These are phyloP conservation scores for Hygrocybe coccinea DNA, from an alignment of 768 basidiomycete species.

Conservation along the genomic window DNA sequence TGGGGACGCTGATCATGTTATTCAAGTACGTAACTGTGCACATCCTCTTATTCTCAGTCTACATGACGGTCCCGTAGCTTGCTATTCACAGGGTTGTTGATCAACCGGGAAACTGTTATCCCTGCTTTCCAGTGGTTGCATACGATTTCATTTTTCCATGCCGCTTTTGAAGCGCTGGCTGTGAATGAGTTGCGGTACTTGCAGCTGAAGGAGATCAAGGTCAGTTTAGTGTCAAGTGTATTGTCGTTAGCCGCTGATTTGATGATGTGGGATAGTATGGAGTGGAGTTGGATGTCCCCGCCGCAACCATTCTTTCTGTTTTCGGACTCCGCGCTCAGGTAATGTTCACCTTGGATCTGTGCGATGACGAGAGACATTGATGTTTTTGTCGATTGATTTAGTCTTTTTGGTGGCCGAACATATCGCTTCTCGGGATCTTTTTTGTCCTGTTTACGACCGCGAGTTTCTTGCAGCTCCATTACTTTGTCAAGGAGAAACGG, in stretches of 20 bases:
- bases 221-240: conserved; percentile 29
- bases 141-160: conserved; percentile 96
- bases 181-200: conserved; percentile 96
- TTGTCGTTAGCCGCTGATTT: not conserved
- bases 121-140: conserved; percentile 78
- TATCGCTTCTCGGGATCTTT: conserved; percentile 77
- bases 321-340: conserved; percentile 91
- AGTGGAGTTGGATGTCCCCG: conserved; percentile 93
- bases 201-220: conserved; percentile 86
- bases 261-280: conserved; percentile 61
- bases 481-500: conserved; percentile 81
- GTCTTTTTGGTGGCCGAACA: conserved; percentile 99
- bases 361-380: not conserved
- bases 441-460: conserved; percentile 72
- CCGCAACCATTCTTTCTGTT: conserved; percentile 88
- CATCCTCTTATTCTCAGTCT: not conserved
- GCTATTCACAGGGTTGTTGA: conserved; percentile 90
- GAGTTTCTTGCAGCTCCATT: conserved; percentile 78
- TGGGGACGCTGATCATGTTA: conserved; percentile 95
- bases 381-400: conserved; percentile 17
- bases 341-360: conserved; percentile 21
- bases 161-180: conserved; percentile 94
- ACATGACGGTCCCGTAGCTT: conserved; percentile 47
- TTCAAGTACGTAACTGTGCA: conserved; percentile 73
- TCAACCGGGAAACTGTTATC: conserved; percentile 85